phyloP scores from a whole-genome alignment of 352 stramenopile species.

The Globisporangium spiculum region DNA sequence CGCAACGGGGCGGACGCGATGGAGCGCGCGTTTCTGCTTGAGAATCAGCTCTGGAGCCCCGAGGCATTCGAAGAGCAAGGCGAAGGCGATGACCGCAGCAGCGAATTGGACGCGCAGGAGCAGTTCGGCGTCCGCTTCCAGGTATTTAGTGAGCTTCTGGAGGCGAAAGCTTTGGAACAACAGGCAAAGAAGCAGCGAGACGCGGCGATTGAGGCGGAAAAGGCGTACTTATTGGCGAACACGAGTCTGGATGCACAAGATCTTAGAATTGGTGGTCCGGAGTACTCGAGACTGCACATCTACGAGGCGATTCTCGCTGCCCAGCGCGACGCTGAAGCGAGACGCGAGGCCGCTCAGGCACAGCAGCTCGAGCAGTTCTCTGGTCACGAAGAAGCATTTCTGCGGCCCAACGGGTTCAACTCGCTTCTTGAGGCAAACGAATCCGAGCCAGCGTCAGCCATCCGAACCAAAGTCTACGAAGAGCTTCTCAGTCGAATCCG shows the following conservation, averaged over 20 bases:
- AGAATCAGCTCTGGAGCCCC: constrained; percentile 9
- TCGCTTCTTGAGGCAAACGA: neutral
- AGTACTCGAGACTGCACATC: constrained; percentile 16
- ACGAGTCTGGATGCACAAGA: neutral
- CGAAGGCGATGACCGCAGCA: neutral
- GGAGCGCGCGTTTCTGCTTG: constrained; percentile 15
- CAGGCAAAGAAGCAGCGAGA: constrained; percentile 3
- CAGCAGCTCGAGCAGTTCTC: constrained; percentile 22
- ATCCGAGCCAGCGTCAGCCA: neutral
- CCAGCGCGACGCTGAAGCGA: neutral
- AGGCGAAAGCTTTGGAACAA: neutral
- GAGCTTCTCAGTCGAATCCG: constrained; percentile 6
- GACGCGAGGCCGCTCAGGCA: constrained; percentile 4
- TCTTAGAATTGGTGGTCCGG: constrained; percentile 3
- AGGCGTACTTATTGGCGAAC: constrained; percentile 6
- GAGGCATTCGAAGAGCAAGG: neutral
- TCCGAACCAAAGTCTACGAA: constrained; percentile 11
- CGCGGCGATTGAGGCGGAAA: constrained; percentile 4
- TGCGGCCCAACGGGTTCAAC: constrained; percentile 1
- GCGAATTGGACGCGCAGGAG: constrained; percentile 15
- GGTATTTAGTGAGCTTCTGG: constrained; percentile 14
- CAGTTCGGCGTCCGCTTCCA: constrained; percentile 18
- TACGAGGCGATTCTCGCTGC: constrained; percentile 10
- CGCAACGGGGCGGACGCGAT: constrained; percentile 8
- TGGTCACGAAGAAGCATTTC: constrained; percentile 15